phyloP scores from a whole-genome alignment of 1,284 basidiomycete genomes.

The Ustilago lituana region DNA sequence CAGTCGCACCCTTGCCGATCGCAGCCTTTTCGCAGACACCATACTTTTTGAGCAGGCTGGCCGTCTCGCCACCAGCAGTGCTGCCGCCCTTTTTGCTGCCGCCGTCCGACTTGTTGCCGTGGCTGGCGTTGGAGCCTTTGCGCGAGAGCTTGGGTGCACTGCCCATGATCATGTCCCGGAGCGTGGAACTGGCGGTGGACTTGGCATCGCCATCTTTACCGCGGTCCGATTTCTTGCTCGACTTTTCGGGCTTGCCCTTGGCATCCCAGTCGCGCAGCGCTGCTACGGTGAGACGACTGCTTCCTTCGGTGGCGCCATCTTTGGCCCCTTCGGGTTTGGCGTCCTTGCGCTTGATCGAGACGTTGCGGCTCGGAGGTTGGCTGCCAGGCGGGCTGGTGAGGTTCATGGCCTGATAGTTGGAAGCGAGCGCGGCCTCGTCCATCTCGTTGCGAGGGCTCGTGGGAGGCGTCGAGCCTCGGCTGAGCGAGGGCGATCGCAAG shows the following conservation, averaged over 20 bases:
- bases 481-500: slow-evolving; percentile 41
- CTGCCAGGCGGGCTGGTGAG: slow-evolving; percentile 44
- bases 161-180: slow-evolving; percentile 66
- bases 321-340: slow-evolving; percentile 19
- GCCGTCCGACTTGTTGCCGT: slow-evolving; percentile 56
- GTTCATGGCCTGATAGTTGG: slow-evolving; percentile 50
- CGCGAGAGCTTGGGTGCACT: slow-evolving; percentile 62
- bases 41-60: slow-evolving; percentile 79
- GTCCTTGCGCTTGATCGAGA: slow-evolving; percentile 54
- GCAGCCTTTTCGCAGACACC: slow-evolving; percentile 96
- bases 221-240: slow-evolving; percentile 45
- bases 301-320: slow-evolving; percentile 25
- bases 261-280: slow-evolving; percentile 64
- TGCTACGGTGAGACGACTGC: slow-evolving; percentile 57
- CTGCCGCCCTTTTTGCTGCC: slow-evolving; percentile 56
- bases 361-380: slow-evolving; percentile 57
- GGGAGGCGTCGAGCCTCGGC: slow-evolving; percentile 49
- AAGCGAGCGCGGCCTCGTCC: slow-evolving; percentile 43
- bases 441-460: slow-evolving; percentile 49
- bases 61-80: slow-evolving; percentile 55
- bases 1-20: slow-evolving; percentile 96
- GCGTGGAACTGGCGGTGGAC: slow-evolving; percentile 57
- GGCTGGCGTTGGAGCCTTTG: slow-evolving; percentile 57
- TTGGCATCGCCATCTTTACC: slow-evolving; percentile 59
- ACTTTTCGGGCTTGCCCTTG: slow-evolving; percentile 43